Base-by-base conservation (phyloP, 768 basidiomycete species). In the Cystofilobasidium ferigula region DNA sequence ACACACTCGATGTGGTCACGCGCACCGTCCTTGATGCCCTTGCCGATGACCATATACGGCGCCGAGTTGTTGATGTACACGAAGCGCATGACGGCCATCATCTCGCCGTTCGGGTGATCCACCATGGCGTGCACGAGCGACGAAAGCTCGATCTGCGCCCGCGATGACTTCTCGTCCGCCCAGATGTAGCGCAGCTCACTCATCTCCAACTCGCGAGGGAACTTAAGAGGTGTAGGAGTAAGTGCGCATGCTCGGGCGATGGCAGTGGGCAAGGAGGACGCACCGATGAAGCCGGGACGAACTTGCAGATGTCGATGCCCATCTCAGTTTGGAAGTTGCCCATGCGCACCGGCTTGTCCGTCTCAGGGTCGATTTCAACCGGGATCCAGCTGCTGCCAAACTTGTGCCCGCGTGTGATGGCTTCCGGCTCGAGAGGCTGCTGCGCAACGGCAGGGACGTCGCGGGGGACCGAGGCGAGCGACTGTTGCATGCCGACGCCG, bases 281-380 rank as follows among this genome's bases (percentile, higher is more conserved):
- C 70, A 91, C 91, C 69, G 86, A 85, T 62, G 81, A 81, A 30
- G 73, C 74, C 5, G 78, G 80, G 74, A 95, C 86, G 78, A 97
- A 95, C 0, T 85, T 87, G 71, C 86, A 83, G 48, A 98, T 83
- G 59, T 94, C 89, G 56, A 98, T 86, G 0, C 94, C 94, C 71
- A 85, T 86, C 72, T 78, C 81, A 0, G 90, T 88, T n/a, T 78
- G 77, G 43, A 95, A 77, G 69, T 79, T 81, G 35, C 83, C 82
- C 71, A n/a, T 84, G 88, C 45, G 43, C 3, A 30, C 58, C 7
- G 40, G 24, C 58, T 40, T 36, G 35, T 14, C 28, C 35, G 36
- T 20, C 60, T 89, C 88, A 2, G 88, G 87, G 36, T 70, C 64
- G 18, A 69, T 69, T 2, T 69, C 70, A 75, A 86, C 86, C 0